Evolutionary conservation across 2,329 filamentous ascomycete genomes (phyloP), one percentile per base, ranked within the genome.

Genomic region (Aspergillus puulaauensis): DNA sequence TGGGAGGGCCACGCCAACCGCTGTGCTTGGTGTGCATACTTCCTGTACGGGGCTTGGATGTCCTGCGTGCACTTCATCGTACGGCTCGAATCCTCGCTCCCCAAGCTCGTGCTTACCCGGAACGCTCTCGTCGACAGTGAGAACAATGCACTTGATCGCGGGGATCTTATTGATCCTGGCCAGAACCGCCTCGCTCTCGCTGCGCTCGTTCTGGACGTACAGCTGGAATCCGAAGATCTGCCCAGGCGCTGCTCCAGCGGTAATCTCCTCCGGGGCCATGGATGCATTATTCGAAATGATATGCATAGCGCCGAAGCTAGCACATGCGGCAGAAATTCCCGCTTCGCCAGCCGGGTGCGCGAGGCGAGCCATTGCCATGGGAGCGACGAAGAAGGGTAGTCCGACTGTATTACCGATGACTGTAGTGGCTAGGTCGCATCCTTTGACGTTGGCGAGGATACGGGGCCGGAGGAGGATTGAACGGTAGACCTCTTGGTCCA

Each of bases 201-300:
- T 82, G 27, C 90, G 84, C 64, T 95, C 89, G 46, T 84, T 90
- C 72, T 97, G 92, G 37, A 96, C 90, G 76, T 99, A 98, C 19
- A 99, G 77, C 78, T 99, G 93, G 91, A 92, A 98, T 14, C 93
- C 93, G 71, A 98, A 96, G 1, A 93, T 79, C 72, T 96, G 92
- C 2, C 83, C 88, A 0, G 86, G 83, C 2, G 75, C 68, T 0
- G 90, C 88, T 60, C 86, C 88, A 44, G 87, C 84, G 12, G 93
- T 86, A 62, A 97, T 91, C 74, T 97, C 90, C 77, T 97, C 93
- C 1, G 92, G 92, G 1, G 90, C 93, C 87, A 95, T 91, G 52
- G 88, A 92, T 0, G 93, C 91, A 74, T 97, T 98, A 77, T 96
- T 95, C 57, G 89, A 90, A 58, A 98, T 88, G 62, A 96, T 82